These are phyloP conservation scores for Aspergillus bertholletiae DNA, from an alignment of 495 filamentous ascomycete species.

Conservation along the genomic window DNA sequence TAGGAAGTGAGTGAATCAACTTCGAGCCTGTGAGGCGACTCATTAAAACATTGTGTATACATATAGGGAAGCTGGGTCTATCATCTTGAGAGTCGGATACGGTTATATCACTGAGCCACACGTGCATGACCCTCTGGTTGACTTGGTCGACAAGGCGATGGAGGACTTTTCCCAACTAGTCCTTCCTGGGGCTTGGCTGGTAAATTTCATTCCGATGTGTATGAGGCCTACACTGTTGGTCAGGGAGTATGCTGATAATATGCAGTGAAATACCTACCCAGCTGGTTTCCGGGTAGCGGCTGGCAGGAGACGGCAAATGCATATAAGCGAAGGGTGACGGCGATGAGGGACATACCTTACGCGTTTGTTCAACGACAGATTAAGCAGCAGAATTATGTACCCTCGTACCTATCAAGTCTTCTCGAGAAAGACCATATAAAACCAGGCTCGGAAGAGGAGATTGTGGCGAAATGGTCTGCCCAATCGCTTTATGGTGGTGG, in stretches of 20 bases:
- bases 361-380: constrained; percentile 42
- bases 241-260: not conserved
- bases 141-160: constrained; percentile 33
- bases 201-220: constrained; percentile 40
- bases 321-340: constrained; percentile 9
- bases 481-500: constrained; percentile 50
- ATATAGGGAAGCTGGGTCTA: constrained; percentile 33
- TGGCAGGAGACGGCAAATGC: constrained; percentile 35
- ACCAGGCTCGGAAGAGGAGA: constrained; percentile 7
- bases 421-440: constrained; percentile 19
- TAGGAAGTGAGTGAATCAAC: constrained; percentile 32
- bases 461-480: constrained; percentile 36
- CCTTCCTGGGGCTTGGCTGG: constrained; percentile 41
- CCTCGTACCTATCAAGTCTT: constrained; percentile 31
- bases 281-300: constrained; percentile 42
- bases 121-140: constrained; percentile 37
- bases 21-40: no score
- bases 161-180: constrained; percentile 37
- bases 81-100: constrained; percentile 47
- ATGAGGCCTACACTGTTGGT: not conserved
- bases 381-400: constrained; percentile 22
- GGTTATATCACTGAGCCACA: constrained; percentile 44
- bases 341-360: constrained; percentile 20
- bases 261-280: constrained; percentile 33
- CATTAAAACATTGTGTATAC: no score